Base-by-base conservation (phyloP, 495 filamentous ascomycete species). In the Filosporella fistucella region DNA sequence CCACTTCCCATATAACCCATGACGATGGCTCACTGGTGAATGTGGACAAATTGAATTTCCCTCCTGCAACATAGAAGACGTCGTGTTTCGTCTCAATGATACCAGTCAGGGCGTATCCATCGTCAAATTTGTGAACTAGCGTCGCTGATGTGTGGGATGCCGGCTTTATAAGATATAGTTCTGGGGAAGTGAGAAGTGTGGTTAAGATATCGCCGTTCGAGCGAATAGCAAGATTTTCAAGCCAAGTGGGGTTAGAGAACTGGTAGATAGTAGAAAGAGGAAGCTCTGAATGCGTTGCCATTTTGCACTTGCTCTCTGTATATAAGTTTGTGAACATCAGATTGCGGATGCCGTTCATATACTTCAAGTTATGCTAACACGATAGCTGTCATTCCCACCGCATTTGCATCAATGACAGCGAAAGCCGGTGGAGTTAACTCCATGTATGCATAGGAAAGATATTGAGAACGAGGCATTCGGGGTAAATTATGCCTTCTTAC, bases 171-270 rank as follows among this genome's bases (percentile, higher is more conserved):
- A 67, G 45, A 65, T 48, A 9, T 49, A 61, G 4, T 59, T 65
- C 47, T 4, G 49, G 52, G 23, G 63, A 36, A 5, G 40, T 50
- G 11, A 68, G 59, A 9, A 63, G 55, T 11, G 69, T 75, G 23
- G 71, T 42, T 21, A 76, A 61, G 1, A 76, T 56, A 18, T 69
- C 48, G 41, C 71, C 67, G 52, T 76, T 72, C 2, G 67, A 54
- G 11, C 70, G 70, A 33, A 73, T 60, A 28, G 62, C 64, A 34
- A 72, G 61, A 57, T 74, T 74, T 34, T 75, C 70, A 46, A 72
- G 50, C 55, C 59, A 64, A 2, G 58, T 59, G 0, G 52, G 60
- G 8, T 55, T 37, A 40, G 68, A 55, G 34, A 61, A 54, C 37
- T 54, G 45, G 42, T 55, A 17, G 21, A 56, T n/a, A n/a, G n/a